These are phyloP conservation scores for Erucastrum elatum DNA, from an alignment of 345 rosid genomes.

Conservation along the genomic window DNA sequence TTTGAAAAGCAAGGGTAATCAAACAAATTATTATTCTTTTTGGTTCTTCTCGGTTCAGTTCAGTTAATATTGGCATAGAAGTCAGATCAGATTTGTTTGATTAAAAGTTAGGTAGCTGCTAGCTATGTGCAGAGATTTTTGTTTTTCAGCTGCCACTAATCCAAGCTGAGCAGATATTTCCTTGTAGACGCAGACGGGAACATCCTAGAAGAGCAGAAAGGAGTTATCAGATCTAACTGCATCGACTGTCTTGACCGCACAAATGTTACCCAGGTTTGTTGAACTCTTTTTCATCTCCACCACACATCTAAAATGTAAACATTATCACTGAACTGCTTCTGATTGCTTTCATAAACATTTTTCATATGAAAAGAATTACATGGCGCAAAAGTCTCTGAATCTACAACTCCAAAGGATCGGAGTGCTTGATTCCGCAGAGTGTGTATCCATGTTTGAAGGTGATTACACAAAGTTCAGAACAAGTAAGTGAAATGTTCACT, in stretches of 20 bases:
- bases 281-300: neutral
- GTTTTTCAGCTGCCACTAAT: conserved; percentile 46
- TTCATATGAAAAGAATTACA: conserved; percentile 58
- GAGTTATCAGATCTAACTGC: conserved; percentile 86
- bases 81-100: conserved; percentile 12
- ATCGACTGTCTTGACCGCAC: conserved; percentile 98
- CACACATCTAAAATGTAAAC: conserved; percentile 2
- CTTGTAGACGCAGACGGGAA: conserved; percentile 66
- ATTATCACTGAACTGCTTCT: conserved; percentile 11
- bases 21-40: conserved; percentile 12
- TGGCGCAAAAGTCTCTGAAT: conserved; percentile 73
- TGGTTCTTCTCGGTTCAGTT: conserved; percentile 5
- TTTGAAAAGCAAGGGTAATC: conserved; percentile 86
- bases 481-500: conserved; percentile 48
- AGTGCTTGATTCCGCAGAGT: conserved; percentile 53
- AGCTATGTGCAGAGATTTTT: conserved; percentile 46
- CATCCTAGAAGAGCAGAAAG: conserved; percentile 82
- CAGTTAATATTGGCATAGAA: conserved; percentile 1
- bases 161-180: conserved; percentile 88
- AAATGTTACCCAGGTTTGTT: conserved; percentile 89
- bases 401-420: conserved; percentile 71
- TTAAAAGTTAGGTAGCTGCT: conserved; percentile 15
- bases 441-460: conserved; percentile 61
- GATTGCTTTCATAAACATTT: conserved; percentile 4
- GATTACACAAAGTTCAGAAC: conserved; percentile 71